Base-by-base conservation (phyloP, 768 basidiomycete species). In the Pleurotus djamor region DNA sequence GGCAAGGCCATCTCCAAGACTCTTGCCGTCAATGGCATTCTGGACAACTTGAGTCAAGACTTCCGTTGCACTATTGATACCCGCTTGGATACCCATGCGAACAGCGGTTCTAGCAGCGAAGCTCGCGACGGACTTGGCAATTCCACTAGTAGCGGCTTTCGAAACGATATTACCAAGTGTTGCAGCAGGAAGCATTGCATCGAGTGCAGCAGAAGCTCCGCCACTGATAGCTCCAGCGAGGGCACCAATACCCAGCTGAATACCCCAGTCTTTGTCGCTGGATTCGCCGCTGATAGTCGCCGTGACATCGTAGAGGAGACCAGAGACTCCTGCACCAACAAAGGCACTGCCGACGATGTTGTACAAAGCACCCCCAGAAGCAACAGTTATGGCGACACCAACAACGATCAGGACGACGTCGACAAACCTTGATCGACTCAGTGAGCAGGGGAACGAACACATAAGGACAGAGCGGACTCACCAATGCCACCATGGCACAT, bases 401-500 rank as follows among this genome's bases (percentile, higher is more conserved):
- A 44, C 54, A 2, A 44, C 54, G 35, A 56, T 32, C 17, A 56
- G 54, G 10, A 44, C 54, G 8, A 32, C 41, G 41, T 56, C 54
- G 6, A 56, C 54, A 5, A 56, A 34, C 54, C 54, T 56, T 28
- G 21, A 28, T 28, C 21, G 21, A 28, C 21, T 28, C 21, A 28
- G 21, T 28, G 21, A 28, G 21, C 21, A 28, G 21, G 21, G 21
- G 21, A 28, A 28, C 21, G 21, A 28, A 28, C 21, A 28, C 21
- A 28, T 28, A 28, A 28, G 21, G 21, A 28, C 21, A 28, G 17
- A 28, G 17, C 7, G 3, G 21, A 36, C 61, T 9, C 47, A 59
- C 61, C 61, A 62, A 36, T 62, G 61, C 61, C 61, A 62, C 61
- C 61, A 62, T 10, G 61, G 61, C 10, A 52, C 61, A 37, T 62